Evolutionary conservation across 306 rosid species (phyloP).

Genomic region (Elaeagnus macrophylla): DNA sequence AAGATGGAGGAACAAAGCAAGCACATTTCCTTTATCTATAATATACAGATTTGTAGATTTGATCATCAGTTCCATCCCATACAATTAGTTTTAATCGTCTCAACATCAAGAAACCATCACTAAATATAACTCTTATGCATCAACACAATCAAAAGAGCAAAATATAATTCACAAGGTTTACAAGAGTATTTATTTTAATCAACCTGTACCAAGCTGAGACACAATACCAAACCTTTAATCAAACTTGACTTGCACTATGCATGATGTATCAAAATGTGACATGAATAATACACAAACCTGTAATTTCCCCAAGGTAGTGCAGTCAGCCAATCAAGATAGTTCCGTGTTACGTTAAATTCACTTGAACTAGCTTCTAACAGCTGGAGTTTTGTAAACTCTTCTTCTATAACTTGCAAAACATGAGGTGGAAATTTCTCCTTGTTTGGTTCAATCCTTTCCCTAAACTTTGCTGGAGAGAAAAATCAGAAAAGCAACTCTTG

Average conservation of each 20-base stretch:
- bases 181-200: no score
- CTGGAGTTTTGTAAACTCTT: conserved; percentile 89
- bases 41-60: no score
- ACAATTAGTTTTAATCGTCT: no score
- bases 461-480: conserved; percentile 64
- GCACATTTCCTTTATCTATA: background rate
- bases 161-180: no score
- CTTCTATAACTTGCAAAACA: conserved; percentile 90
- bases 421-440: conserved; percentile 87
- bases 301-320: conserved; percentile 95
- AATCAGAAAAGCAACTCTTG: conserved; percentile 14
- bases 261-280: background rate
- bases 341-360: conserved; percentile 95
- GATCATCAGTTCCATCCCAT: no score
- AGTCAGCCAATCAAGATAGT: conserved; percentile 98
- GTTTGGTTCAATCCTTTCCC: conserved; percentile 94
- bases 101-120: no score
- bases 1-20: background rate
- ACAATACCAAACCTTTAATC: background rate
- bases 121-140: no score
- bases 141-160: no score
- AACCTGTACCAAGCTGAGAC: background rate
- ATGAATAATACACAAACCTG: conserved; percentile 46
- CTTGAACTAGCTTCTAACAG: conserved; percentile 95
- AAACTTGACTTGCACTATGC: background rate